Conservation (phyloP, 73 alveolate species). For the Paramecium octaurelia region DNA sequence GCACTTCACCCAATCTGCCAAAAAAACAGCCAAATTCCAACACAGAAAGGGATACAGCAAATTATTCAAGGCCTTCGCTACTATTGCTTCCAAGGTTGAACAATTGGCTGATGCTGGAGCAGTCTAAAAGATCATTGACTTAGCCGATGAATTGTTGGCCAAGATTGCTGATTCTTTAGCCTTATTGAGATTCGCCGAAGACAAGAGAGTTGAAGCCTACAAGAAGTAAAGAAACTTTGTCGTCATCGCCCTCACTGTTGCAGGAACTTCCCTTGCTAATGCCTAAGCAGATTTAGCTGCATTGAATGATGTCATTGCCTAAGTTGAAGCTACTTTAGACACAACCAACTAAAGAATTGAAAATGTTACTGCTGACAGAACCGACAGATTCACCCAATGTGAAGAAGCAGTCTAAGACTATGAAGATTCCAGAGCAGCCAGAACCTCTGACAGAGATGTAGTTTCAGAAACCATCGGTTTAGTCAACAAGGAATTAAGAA, state of each 20-base stretch:
- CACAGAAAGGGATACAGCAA: constrained; percentile 44
- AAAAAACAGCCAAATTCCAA: constrained; percentile 9
- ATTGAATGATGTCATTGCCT: constrained; percentile 20
- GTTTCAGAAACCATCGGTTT: constrained; percentile 23
- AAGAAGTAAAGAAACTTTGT: constrained; percentile 24
- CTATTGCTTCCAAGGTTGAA: constrained; percentile 40
- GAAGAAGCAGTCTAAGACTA: constrained; percentile 41
- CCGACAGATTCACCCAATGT: background rate
- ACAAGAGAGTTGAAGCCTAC: constrained; percentile 44
- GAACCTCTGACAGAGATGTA: constrained; percentile 36
- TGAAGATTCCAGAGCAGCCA: constrained; percentile 33
- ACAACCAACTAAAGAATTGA: constrained; percentile 48
- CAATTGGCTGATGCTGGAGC: constrained; percentile 51
- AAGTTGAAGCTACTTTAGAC: constrained; percentile 40
- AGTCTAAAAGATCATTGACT: background rate
- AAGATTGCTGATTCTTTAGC: constrained; percentile 40
- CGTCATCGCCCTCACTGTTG: background rate
- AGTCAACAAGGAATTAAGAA: constrained; percentile 34
- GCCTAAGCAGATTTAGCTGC: constrained; percentile 17
- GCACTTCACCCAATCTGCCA: constrained; percentile 18
- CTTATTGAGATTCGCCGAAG: constrained; percentile 27
- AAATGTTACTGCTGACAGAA: constrained; percentile 40
- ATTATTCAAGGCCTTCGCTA: constrained; percentile 32
- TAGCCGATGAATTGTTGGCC: constrained; percentile 14
- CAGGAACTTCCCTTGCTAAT: background rate